Conservation (phyloP, 2,329 filamentous ascomycete genomes). For the Aspergillus pseudotamarii region DNA sequence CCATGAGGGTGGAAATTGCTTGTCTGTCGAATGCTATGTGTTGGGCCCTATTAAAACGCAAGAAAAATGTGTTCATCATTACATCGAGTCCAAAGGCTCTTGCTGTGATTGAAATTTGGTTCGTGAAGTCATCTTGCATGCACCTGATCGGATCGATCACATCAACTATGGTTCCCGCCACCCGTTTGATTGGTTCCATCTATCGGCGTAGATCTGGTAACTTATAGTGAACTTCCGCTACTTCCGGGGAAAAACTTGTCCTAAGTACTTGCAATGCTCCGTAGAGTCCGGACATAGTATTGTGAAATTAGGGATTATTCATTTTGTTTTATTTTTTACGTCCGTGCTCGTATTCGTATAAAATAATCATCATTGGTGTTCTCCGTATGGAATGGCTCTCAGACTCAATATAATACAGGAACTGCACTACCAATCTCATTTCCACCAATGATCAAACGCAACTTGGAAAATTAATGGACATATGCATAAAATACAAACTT, state of each 20-base stretch:
- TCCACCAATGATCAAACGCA: not conserved
- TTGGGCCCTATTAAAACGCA: not conserved
- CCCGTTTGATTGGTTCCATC: not conserved
- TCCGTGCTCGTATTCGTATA: not conserved
- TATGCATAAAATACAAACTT: not conserved
- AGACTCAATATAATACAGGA: not conserved
- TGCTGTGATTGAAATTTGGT: not conserved
- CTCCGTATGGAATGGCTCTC: not conserved
- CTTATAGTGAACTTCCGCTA: not conserved
- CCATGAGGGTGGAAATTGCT: not conserved
- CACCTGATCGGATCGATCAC: not conserved
- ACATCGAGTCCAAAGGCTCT: not conserved
- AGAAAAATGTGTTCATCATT: conserved; percentile 3
- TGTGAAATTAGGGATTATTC: too few species aligned
- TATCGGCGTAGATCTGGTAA: not conserved
- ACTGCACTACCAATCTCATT: not conserved
- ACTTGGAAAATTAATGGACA: not conserved
- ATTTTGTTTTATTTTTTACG: too few species aligned
- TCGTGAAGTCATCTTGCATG: conserved; percentile 2
- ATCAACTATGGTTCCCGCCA: not conserved
- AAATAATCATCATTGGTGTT: not conserved
- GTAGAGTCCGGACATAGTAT: too few species aligned
- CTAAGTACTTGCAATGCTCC: too few species aligned
- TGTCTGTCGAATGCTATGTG: not conserved
- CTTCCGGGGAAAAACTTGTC: not conserved